Percentiles rank a stretch among this genome's conserved stretches.
Conservation (phyloP, 208 protist genomes). For the Strigomonas culicis region DNA sequence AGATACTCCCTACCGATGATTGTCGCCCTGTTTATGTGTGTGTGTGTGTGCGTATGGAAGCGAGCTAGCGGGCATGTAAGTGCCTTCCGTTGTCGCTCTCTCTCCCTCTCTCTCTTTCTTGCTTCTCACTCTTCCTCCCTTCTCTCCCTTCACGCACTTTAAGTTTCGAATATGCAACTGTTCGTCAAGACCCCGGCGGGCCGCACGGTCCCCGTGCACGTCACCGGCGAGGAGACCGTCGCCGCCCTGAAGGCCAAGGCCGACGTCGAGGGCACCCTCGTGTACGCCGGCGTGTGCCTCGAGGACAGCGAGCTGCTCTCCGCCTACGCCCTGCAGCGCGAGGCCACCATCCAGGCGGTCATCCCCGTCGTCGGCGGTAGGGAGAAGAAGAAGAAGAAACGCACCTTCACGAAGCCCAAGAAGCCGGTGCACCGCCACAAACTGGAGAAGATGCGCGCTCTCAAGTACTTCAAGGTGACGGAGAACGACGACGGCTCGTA, state of each 20-base stretch:
- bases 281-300: constrained; percentile 88
- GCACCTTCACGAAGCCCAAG: constrained; percentile 99
- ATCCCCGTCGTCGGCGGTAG: constrained; percentile 89
- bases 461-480: constrained; percentile 99
- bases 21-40: not conserved
- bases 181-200: constrained; percentile 91
- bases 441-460: constrained; percentile 98
- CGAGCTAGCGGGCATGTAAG: not conserved
- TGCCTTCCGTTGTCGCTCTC: not conserved
- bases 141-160: not conserved
- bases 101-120: not conserved
- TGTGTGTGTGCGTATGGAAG: constrained; percentile 5
- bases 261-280: constrained; percentile 75
- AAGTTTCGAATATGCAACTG: constrained; percentile 82
- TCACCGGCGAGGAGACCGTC: constrained; percentile 82
- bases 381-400: constrained; percentile 99
- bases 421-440: constrained; percentile 98
- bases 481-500: constrained; percentile 95
- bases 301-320: constrained; percentile 68
- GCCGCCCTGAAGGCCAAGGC: constrained; percentile 77
- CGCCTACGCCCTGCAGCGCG: constrained; percentile 67
- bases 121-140: constrained; percentile 1
- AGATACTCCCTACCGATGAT: not conserved
- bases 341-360: constrained; percentile 89
- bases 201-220: constrained; percentile 88